phyloP scores from a whole-genome alignment of 192 early-diverging fungal species.

The Polychytrium aggregatum region DNA sequence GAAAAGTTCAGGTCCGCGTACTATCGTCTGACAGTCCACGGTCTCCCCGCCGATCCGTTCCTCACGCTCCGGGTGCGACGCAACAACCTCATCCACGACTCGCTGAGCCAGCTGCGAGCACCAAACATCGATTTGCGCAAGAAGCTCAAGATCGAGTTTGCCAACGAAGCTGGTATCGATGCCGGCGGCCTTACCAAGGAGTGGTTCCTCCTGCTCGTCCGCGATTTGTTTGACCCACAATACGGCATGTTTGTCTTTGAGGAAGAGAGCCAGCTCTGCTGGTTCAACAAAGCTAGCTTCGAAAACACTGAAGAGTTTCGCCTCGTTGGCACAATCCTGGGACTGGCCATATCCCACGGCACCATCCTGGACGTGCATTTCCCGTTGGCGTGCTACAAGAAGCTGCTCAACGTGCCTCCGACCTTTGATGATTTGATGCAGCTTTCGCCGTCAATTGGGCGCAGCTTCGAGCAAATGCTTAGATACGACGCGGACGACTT shows the following conservation, averaged over 20 bases:
- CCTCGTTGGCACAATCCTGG: slow-evolving; percentile 77
- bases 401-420: slow-evolving; percentile 57
- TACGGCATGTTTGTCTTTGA: slow-evolving; percentile 76
- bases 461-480: slow-evolving; percentile 64
- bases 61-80: slow-evolving; percentile 33
- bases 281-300: slow-evolving; percentile 55
- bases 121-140: slow-evolving; percentile 41
- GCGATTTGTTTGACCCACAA: slow-evolving; percentile 75
- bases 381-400: slow-evolving; percentile 75
- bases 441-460: slow-evolving; percentile 65
- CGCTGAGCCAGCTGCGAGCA: slow-evolving; percentile 35
- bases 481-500: slow-evolving; percentile 64
- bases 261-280: slow-evolving; percentile 70
- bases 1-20: slow-evolving; percentile 36
- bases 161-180: slow-evolving; percentile 60
- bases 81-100: slow-evolving; percentile 32
- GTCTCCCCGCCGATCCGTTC: slow-evolving; percentile 37
- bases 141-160: slow-evolving; percentile 37
- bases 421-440: slow-evolving; percentile 62
- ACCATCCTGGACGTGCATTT: slow-evolving; percentile 88
- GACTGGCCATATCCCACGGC: slow-evolving; percentile 84
- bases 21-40: slow-evolving; percentile 25
- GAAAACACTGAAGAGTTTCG: slow-evolving; percentile 65
- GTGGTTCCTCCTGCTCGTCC: slow-evolving; percentile 82
- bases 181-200: slow-evolving; percentile 92